Conservation (phyloP, 371 early-diverging fungal genomes). For the Coemansia sp. region DNA sequence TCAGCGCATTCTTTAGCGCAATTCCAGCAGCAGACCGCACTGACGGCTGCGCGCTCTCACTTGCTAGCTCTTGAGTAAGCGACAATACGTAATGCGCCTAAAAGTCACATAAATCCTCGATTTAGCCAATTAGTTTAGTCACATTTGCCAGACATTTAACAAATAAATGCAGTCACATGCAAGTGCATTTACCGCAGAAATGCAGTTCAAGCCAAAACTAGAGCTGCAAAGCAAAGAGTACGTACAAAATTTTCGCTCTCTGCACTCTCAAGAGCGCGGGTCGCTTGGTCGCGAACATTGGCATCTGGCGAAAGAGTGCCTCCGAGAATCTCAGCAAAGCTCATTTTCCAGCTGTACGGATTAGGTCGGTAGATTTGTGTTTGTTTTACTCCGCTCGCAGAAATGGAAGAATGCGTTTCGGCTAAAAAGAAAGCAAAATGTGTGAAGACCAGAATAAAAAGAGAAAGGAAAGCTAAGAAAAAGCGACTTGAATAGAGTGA, state of each 20-base stretch:
- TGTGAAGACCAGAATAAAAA: constrained; percentile 5
- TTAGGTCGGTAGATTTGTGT: not conserved
- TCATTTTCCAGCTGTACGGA: constrained; percentile 53
- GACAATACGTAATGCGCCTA: constrained; percentile 76
- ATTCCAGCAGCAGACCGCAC: constrained; percentile 84
- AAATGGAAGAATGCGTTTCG: constrained; percentile 7
- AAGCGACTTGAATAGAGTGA: not conserved
- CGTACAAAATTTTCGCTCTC: constrained; percentile 81
- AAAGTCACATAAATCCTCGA: not conserved
- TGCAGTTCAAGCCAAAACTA: not conserved
- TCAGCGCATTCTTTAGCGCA: constrained; percentile 86
- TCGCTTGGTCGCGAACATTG: constrained; percentile 75
- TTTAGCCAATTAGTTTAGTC: not conserved
- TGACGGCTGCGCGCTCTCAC: constrained; percentile 62
- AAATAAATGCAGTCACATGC: constrained; percentile 12
- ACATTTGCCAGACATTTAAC: constrained; percentile 8
- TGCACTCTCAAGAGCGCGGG: constrained; percentile 69
- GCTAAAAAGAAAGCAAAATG: not conserved
- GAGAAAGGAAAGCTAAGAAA: not conserved
- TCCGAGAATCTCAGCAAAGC: constrained; percentile 70
- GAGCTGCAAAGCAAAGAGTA: not conserved
- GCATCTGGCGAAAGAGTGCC: constrained; percentile 71
- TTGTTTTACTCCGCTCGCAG: constrained; percentile 1
- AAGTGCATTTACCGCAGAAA: constrained; percentile 1
- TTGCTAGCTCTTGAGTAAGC: constrained; percentile 80